Evolutionary conservation across 805 yeast species (phyloP), one percentile per base, ranked within the genome.

Genomic region (Spathaspora passalidarum): DNA sequence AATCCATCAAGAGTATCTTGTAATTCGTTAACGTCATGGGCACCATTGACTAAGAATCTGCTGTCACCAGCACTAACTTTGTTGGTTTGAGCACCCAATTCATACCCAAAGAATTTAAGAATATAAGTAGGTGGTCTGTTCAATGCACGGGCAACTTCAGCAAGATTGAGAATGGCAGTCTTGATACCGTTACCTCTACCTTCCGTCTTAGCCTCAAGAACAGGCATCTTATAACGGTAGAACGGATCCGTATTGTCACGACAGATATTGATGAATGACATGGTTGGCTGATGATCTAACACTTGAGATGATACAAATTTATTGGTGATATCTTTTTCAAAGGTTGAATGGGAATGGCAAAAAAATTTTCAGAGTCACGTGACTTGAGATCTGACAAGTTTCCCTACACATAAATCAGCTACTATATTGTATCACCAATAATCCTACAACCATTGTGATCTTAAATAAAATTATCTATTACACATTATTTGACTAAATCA

Each of bases 111-210:
- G 69, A 81, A 94, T 73, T 94, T 94, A 68, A 94, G 83, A 51
- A 94, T 81, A 63, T 94, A 94, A 26, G 92, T 73, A 32, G 97
- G 82, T 26, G 99, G 98, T 71, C 99, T 84, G 56, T 87, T 88
- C 53, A 94, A 78, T 18, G 98, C 96, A 60, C 96, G 82, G 35
- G 97, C 96, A 50, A 94, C 97, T 62, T 94, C 98, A 34, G 86
- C 73, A 45, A 89, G 82, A 70, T 94, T 94, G 55, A 89, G 81
- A 47, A 94, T 84, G 45, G 92, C 95, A 19, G 99, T 94, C 68
- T 90, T 91, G 72, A 94, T 94, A 83, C 99, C 99, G 74, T 94
- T 94, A 75, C 99, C 99, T 66, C 96, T 82, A 69, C 99, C 99
- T 75, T 94, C 98, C 55, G 88, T 88, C 79, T 94, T 94, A 56